Percentiles rank a stretch among this genome's conserved stretches.
Conservation (phyloP, 495 filamentous ascomycete species). For the Aspergillus sparsus region DNA sequence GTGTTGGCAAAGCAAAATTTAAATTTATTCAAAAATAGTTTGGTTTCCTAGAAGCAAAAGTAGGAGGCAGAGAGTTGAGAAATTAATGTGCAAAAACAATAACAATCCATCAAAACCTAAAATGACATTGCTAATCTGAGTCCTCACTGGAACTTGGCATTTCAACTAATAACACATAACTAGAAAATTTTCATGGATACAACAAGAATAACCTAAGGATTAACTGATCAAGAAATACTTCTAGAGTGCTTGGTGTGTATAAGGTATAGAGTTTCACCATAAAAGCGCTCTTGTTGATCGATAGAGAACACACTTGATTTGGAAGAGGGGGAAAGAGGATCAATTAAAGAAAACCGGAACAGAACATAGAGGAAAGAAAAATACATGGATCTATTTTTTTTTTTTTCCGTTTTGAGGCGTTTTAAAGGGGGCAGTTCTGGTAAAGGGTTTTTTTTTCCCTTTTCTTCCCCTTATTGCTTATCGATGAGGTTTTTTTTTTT, state of each 20-base stretch:
- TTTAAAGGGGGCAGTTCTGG: no score
- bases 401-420: conserved; percentile 5
- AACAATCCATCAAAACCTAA: no score
- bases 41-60: no score
- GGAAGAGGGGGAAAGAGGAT: conserved; percentile 10
- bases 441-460: no score
- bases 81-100: no score
- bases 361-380: conserved; percentile 18
- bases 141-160: no score
- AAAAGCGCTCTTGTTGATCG: conserved; percentile 3
- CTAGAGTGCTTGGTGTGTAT: background rate
- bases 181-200: no score
- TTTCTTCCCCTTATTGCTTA: background rate
- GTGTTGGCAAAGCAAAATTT: background rate
- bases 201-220: background rate
- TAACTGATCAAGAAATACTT: background rate
- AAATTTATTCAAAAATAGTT: no score
- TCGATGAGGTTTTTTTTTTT: background rate
- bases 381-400: conserved; percentile 24
- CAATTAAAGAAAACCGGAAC: conserved; percentile 20
- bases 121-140: no score
- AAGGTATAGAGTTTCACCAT: conserved; percentile 4
- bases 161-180: no score
- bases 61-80: no score
- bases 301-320: conserved; percentile 13